Percentiles rank a stretch among this genome's conserved stretches.
Conservation (phyloP, 2,329 filamentous ascomycete species). For the Helicocarpus griseus region DNA sequence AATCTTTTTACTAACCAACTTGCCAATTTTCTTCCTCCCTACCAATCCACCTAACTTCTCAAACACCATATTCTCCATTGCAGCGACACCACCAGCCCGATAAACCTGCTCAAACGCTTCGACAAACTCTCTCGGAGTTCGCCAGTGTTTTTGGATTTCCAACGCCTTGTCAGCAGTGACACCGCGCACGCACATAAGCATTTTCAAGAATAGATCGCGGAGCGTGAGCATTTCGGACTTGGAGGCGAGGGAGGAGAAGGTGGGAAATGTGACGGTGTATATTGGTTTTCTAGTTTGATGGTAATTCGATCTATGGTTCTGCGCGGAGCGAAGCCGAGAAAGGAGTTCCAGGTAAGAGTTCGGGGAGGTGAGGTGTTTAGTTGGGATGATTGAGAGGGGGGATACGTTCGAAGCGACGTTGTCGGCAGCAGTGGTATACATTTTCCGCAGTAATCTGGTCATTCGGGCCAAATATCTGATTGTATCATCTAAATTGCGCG, state of each 20-base stretch:
- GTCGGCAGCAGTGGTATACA: conserved; percentile 37
- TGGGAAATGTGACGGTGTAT: conserved; percentile 58
- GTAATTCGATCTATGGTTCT: conserved; percentile 41
- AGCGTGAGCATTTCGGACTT: conserved; percentile 68
- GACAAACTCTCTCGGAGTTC: conserved; percentile 61
- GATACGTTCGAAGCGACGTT: conserved; percentile 32
- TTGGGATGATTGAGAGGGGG: conserved; percentile 55
- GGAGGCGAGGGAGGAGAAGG: conserved; percentile 61
- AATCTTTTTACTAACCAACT: conserved; percentile 56
- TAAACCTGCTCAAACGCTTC: conserved; percentile 53
- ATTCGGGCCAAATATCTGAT: conserved; percentile 65
- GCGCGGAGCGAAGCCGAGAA: conserved; percentile 45
- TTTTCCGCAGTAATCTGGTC: conserved; percentile 56
- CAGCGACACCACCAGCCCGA: conserved; percentile 32
- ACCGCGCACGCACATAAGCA: conserved; percentile 72
- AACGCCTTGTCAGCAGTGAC: conserved; percentile 69
- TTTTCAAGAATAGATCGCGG: conserved; percentile 68
- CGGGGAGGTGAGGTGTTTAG: conserved; percentile 46
- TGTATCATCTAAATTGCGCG: conserved; percentile 64
- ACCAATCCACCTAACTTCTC: conserved; percentile 48
- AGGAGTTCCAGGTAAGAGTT: conserved; percentile 58
- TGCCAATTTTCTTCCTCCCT: conserved; percentile 59
- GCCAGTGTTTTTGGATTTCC: conserved; percentile 71
- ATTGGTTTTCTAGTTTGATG: conserved; percentile 39
- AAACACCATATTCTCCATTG: conserved; percentile 52